A percentile compares a stretch with the other conserved stretches of the same genome.
Conservation (phyloP, 2,329 filamentous ascomycete species). For the Colletotrichum cereale region DNA sequence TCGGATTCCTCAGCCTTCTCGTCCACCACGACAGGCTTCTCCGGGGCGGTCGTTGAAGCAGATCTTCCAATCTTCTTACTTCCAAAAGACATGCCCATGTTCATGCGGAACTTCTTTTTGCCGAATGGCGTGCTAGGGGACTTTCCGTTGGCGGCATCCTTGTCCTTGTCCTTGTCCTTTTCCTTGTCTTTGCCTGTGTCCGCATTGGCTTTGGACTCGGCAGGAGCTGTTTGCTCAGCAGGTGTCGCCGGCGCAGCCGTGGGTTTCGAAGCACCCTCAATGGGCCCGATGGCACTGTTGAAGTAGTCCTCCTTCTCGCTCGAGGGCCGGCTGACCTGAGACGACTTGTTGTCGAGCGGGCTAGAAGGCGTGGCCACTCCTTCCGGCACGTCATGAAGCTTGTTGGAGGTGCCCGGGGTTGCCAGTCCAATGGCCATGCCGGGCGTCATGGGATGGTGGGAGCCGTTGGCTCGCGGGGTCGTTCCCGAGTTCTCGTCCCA, state of each 20-base stretch:
- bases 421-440: conserved; percentile 84
- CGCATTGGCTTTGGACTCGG: conserved; percentile 46
- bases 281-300: conserved; percentile 68
- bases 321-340: conserved; percentile 71
- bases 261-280: conserved; percentile 60
- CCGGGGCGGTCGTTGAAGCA: conserved; percentile 72
- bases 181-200: conserved; percentile 62
- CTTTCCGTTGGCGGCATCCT: conserved; percentile 66
- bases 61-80: conserved; percentile 86
- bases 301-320: conserved; percentile 83
- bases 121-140: conserved; percentile 75
- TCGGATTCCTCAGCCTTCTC: conserved; percentile 81
- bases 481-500: conserved; percentile 55
- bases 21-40: conserved; percentile 80
- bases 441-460: conserved; percentile 74
- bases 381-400: conserved; percentile 63
- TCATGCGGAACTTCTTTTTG: conserved; percentile 82
- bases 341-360: conserved; percentile 66
- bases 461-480: conserved; percentile 75
- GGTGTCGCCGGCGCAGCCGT: conserved; percentile 61
- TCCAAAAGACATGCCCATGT: conserved; percentile 78
- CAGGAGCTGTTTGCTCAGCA: conserved; percentile 63
- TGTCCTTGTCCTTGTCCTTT: conserved; percentile 60
- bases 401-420: conserved; percentile 66
- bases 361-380: conserved; percentile 57